Evolutionary conservation across 1,284 basidiomycete species (phyloP), one percentile per base, ranked within the genome.

Genomic region (Moniliella sp.): DNA sequence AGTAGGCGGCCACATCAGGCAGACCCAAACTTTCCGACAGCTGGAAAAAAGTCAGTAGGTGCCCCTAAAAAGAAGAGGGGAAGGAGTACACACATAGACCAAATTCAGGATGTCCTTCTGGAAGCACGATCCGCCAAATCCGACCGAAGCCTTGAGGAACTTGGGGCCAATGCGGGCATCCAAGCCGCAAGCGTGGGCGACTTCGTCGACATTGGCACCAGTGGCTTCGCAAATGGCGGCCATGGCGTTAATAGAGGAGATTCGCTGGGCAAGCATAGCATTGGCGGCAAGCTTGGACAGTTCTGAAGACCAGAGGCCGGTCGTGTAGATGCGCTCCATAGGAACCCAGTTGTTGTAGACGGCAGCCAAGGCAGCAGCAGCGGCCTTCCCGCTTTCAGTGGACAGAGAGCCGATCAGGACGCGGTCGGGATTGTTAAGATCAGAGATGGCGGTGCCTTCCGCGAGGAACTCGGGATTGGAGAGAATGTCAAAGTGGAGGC

Each of bases 161-260:
- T 82, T 88, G 55, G 81, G 72, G 3, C 91, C 91, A 36, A 99
- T 72, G 45, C 91, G 81, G 15, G 74, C 70, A 64, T 99, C 91
- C 49, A 75, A 76, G 17, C 88, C 88, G 56, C 93, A 78, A 7
- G 91, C 86, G 58, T 80, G 72, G 2, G 91, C 76, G 43, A 97
- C 88, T 65, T 97, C 91, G 63, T 93, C 83, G 38, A 99, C 83
- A 68, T 88, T 88, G 36, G 91, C 91, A 32, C 88, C 91, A 4
- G 91, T 99, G n/a, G 83, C 84, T 65, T 97, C 91, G 63, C 91
- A 97, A 61, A 99, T 93, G 33, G 91, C 91, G 15, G 84, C 88
- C 26, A 99, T 76, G 9, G 88, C 83, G 62, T 97, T 99, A 67
- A 97, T 71, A 35, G 83, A 91, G 5, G 88, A 94, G 64, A 99